These are phyloP conservation scores for Discostella stelligera DNA, from an alignment of 352 stramenopile species.

Conservation along the genomic window DNA sequence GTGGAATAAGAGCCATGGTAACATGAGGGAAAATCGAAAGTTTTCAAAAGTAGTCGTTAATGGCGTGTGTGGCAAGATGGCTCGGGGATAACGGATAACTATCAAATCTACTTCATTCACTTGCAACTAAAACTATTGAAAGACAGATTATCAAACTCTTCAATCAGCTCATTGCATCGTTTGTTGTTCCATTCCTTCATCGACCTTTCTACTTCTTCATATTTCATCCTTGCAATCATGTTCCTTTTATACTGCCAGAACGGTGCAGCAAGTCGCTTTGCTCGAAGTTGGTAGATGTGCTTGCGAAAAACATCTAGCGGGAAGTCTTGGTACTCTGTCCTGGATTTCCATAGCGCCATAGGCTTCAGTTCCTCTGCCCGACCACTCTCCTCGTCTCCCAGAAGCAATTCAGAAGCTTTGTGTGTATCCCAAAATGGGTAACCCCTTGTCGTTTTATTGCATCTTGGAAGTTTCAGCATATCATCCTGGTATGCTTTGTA, in stretches of 20 bases:
- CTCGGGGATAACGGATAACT: not conserved
- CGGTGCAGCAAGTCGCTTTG: not conserved
- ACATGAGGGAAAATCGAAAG: not conserved
- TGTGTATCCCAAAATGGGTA: not conserved
- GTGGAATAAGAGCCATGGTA: not conserved
- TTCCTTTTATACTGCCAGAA: not conserved
- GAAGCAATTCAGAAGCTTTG: not conserved
- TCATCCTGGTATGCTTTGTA: not conserved
- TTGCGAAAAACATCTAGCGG: not conserved
- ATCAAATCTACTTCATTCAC: not conserved
- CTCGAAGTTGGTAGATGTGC: not conserved
- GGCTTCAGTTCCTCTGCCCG: not conserved
- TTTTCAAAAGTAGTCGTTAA: not conserved
- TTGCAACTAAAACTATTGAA: not conserved
- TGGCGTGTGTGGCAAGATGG: not conserved
- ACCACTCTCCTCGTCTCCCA: not conserved
- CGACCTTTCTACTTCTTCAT: not conserved
- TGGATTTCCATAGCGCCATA: not conserved
- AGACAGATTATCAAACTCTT: not conserved
- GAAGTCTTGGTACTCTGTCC: not conserved
- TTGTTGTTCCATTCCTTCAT: not conserved
- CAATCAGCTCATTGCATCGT: not conserved
- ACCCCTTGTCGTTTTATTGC: not conserved
- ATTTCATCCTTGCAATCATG: not conserved
- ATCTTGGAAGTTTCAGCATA: conserved; percentile 12